phyloP scores from a whole-genome alignment of 208 protist species.

The Leishmania tarentolae region DNA sequence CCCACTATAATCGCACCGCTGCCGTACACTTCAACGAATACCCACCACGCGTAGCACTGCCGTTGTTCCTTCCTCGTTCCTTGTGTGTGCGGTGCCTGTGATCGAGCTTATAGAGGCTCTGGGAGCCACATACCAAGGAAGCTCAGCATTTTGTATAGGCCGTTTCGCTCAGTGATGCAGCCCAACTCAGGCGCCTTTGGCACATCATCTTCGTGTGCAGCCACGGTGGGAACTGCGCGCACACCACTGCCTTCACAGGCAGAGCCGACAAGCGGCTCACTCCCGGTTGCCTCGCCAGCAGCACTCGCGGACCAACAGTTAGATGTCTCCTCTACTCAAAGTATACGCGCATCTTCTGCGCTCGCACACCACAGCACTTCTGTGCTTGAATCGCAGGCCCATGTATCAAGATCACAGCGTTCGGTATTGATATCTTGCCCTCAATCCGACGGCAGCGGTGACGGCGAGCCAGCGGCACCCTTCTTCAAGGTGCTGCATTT shows the following conservation, averaged over 20 bases:
- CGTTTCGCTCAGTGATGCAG: not conserved
- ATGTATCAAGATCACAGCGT: not conserved
- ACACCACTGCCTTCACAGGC: not conserved
- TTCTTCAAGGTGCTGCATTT: conserved; percentile 45
- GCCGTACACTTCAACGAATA: not conserved
- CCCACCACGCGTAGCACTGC: not conserved
- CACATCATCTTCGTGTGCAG: not conserved
- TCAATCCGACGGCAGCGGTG: not conserved
- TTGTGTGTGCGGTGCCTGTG: not conserved
- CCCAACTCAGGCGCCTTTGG: not conserved
- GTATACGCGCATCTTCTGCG: no score
- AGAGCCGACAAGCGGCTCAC: not conserved
- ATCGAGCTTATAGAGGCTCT: not conserved
- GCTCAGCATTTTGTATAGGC: not conserved
- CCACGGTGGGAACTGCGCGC: not conserved
- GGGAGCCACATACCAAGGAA: not conserved
- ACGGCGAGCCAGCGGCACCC: not conserved
- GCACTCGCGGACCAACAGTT: not conserved
- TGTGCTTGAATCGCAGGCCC: conserved; percentile 11
- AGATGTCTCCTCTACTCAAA: not conserved
- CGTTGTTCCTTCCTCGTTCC: not conserved
- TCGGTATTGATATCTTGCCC: not conserved
- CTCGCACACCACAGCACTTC: not conserved
- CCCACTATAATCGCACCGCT: not conserved
- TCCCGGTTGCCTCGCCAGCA: not conserved